Base-by-base conservation (phyloP, 495 filamentous ascomycete species). In the Pyronema omphalodes region DNA sequence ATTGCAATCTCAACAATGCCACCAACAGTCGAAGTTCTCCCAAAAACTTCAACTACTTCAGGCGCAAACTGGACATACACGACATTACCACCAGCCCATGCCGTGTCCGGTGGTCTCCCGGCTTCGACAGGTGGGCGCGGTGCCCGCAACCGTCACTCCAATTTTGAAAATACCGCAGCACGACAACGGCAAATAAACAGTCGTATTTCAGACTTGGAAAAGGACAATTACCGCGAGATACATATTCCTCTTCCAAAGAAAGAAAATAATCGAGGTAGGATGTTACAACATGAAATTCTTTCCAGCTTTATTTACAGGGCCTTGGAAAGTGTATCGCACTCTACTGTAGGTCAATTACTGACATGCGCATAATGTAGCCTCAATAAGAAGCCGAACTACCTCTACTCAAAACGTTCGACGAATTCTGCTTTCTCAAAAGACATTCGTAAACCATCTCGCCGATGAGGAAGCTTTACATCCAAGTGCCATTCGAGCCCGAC, bases 351-450 rank as follows among this genome's bases (percentile, higher is more conserved):
- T 3, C 9, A 47, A 23, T n/a, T 19, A 23, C 44, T 47, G 46
- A 41, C 19, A 44, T 18, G 33, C 17, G 45, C 7, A 12, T 4
- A 12, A 6, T 52, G 8, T 9, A 44, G 36, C 37, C 11, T 51
- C 49, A 7, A 35, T 14, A 18, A 52, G 47, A 11, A 52, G 36
- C 23, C 11, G 7, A 44, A 23, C 56, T 17, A 44, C 59, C 37
- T 58, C 60, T 0, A 87, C 87, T 14, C 72, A 82, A 3, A 84
- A 81, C 63, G 84, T 91, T n/a, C 83, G 86, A 58, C 83, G 84
- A 63, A 91, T 95, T 58, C 71, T 94, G n/a, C 78, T 80, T 59
- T 88, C 82, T 2, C 84, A 93, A 67, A 94, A 94, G 71, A 88
- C 85, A 0, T 94, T 94, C 60, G 76, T 79, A 40, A 93, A 95